These are phyloP conservation scores for Lactarius deliciosus DNA, from an alignment of 768 basidiomycete species.

Conservation along the genomic window DNA sequence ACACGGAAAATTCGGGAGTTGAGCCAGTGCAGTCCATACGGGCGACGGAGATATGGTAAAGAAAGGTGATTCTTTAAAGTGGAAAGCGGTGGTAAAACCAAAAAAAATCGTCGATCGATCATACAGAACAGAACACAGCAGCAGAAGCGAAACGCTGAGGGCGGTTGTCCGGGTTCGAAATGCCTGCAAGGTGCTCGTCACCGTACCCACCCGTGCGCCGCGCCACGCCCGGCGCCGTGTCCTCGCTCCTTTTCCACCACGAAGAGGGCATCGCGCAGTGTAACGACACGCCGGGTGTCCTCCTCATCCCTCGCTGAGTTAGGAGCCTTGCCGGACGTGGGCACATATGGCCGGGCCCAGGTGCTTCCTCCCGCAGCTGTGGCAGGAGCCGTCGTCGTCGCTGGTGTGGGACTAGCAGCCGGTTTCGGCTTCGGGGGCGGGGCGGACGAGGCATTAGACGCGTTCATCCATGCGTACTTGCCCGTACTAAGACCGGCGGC, in stretches of 20 bases:
- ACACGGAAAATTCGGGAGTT: not conserved
- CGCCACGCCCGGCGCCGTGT: constrained; percentile 78
- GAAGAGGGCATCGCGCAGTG: constrained; percentile 81
- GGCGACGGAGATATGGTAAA: not conserved
- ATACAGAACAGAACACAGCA: constrained; percentile 19
- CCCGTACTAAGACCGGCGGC: constrained; percentile 77
- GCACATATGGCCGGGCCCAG: constrained; percentile 66
- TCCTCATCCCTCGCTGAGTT: constrained; percentile 43
- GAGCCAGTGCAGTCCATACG: constrained; percentile 3
- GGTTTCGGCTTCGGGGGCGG: constrained; percentile 39
- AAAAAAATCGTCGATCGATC: constrained; percentile 1
- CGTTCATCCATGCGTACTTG: constrained; percentile 88
- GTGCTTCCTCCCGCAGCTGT: constrained; percentile 37
- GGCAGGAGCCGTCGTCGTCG: constrained; percentile 35
- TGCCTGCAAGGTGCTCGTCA: not conserved
- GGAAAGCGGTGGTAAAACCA: not conserved
- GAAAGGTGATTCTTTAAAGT: not conserved
- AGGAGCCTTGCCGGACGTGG: constrained; percentile 46
- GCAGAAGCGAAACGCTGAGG: not conserved
- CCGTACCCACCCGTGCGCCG: constrained; percentile 61
- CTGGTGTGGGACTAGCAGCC: constrained; percentile 32
- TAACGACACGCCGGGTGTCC: constrained; percentile 58
- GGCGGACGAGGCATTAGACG: constrained; percentile 49
- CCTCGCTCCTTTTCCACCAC: constrained; percentile 81
- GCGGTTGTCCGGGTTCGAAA: constrained; percentile 2